A percentile compares a stretch with the other conserved stretches of the same genome.
Evolutionary conservation across 345 rosid genomes (phyloP).

Genomic region (Populus simonii): DNA sequence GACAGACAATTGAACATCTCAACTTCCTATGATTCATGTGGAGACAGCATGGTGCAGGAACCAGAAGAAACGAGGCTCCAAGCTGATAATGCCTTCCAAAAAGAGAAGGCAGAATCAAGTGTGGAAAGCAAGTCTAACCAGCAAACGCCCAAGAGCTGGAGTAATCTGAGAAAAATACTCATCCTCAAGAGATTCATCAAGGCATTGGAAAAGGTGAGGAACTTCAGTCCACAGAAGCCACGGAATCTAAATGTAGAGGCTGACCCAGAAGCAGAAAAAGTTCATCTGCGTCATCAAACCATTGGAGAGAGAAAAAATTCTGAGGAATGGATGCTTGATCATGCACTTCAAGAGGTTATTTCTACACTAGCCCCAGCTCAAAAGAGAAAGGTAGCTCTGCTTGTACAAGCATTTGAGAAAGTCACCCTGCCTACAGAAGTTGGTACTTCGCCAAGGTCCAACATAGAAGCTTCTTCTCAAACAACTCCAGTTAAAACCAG

Average conservation of each 20-base stretch:
- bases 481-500: slow-evolving; percentile 36
- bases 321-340: slow-evolving; percentile 91
- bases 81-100: slow-evolving; percentile 15
- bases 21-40: slow-evolving; percentile 17
- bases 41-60: slow-evolving; percentile 7
- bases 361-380: slow-evolving; percentile 75
- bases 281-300: slow-evolving; percentile 62
- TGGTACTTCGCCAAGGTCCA: slow-evolving; percentile 22
- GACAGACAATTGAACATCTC: slow-evolving; percentile 28
- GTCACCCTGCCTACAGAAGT: slow-evolving; percentile 40
- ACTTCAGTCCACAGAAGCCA: slow-evolving; percentile 47
- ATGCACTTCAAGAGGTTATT: slow-evolving; percentile 76
- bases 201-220: slow-evolving; percentile 63
- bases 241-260: slow-evolving; percentile 39
- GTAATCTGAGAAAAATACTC: slow-evolving; percentile 69
- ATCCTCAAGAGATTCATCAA: slow-evolving; percentile 74
- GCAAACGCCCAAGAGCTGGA: slow-evolving; percentile 65
- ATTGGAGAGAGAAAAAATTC: slow-evolving; percentile 52
- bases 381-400: slow-evolving; percentile 70
- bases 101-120: slow-evolving; percentile 32
- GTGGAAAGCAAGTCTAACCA: slow-evolving; percentile 29
- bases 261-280: slow-evolving; percentile 54
- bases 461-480: slow-evolving; percentile 30
- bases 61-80: slow-evolving; percentile 15
- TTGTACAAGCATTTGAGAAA: slow-evolving; percentile 85